Evolutionary conservation across 2,329 filamentous ascomycete species (phyloP).

Genomic region (Emmonsiellopsis sp.): DNA sequence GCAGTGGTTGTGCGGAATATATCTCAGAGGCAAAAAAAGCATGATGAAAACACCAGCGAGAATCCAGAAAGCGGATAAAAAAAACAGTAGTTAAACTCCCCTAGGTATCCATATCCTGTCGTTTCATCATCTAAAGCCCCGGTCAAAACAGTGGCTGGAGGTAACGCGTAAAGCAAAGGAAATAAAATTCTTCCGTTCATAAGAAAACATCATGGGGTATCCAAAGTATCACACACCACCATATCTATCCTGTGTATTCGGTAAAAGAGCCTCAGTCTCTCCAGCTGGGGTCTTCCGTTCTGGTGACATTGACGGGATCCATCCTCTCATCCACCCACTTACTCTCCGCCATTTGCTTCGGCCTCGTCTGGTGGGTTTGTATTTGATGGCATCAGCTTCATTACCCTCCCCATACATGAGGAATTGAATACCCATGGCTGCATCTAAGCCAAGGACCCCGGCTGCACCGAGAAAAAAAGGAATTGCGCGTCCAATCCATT

Average conservation of each 20-base stretch:
- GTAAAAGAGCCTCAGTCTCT: constrained; percentile 25
- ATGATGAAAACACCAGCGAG: too few relatives aligned
- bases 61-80: too few relatives aligned
- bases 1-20: too few relatives aligned
- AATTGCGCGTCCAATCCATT: constrained; percentile 50
- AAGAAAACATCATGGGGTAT: not conserved
- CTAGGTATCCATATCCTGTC: too few relatives aligned
- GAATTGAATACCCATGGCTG: constrained; percentile 55
- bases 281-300: constrained; percentile 16
- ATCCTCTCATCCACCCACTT: constrained; percentile 58
- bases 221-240: constrained; percentile 21
- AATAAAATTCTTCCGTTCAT: not conserved
- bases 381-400: constrained; percentile 39
- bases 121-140: too few relatives aligned
- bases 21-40: too few relatives aligned
- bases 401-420: constrained; percentile 46
- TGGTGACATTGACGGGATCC: constrained; percentile 47
- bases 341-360: constrained; percentile 47
- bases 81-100: too few relatives aligned
- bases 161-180: not conserved
- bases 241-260: constrained; percentile 21
- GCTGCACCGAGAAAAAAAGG: constrained; percentile 60
- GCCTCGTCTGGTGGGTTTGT: constrained; percentile 27
- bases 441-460: constrained; percentile 55
- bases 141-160: too few relatives aligned